phyloP scores from a whole-genome alignment of 495 filamentous ascomycete species.

The Cenococcum geophilum region DNA sequence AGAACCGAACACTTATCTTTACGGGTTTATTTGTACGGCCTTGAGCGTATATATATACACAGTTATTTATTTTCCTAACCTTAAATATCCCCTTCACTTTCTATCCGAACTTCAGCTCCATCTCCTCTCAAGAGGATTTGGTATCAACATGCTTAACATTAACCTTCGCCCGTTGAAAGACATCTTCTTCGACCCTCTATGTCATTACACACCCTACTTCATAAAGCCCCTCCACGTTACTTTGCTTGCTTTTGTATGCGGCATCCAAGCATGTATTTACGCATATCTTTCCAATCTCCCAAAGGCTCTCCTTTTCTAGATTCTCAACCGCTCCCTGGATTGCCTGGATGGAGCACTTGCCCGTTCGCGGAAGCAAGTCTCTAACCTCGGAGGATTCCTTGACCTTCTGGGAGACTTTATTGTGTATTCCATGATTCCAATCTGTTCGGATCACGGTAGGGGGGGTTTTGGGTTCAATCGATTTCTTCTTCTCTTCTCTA shows the following conservation, averaged over 20 bases:
- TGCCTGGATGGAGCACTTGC: constrained; percentile 37
- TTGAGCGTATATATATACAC: too few species aligned
- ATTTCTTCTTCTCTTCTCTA: too few species aligned
- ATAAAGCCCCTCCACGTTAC: constrained; percentile 31
- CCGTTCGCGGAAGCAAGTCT: constrained; percentile 23
- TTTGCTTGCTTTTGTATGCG: constrained; percentile 27
- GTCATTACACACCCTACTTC: constrained; percentile 21
- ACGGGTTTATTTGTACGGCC: too few species aligned
- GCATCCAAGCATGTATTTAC: constrained; percentile 20
- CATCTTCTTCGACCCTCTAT: constrained; percentile 23
- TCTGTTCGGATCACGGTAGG: too few species aligned
- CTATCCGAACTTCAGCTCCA: too few species aligned
- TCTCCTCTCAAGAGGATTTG: not conserved
- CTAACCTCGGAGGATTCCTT: constrained; percentile 37
- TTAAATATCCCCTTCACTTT: too few species aligned
- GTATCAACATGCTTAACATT: constrained; percentile 22
- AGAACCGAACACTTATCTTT: too few species aligned
- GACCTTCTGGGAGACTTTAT: constrained; percentile 37
- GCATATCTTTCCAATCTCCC: not conserved
- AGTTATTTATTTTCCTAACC: too few species aligned
- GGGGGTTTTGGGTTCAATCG: too few species aligned
- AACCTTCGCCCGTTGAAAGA: constrained; percentile 34
- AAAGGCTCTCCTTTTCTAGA: constrained; percentile 18
- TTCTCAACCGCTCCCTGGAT: constrained; percentile 34
- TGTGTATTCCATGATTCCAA: constrained; percentile 36